Evolutionary conservation across 345 rosid genomes (phyloP).

Genomic region (Microcos paniculata): DNA sequence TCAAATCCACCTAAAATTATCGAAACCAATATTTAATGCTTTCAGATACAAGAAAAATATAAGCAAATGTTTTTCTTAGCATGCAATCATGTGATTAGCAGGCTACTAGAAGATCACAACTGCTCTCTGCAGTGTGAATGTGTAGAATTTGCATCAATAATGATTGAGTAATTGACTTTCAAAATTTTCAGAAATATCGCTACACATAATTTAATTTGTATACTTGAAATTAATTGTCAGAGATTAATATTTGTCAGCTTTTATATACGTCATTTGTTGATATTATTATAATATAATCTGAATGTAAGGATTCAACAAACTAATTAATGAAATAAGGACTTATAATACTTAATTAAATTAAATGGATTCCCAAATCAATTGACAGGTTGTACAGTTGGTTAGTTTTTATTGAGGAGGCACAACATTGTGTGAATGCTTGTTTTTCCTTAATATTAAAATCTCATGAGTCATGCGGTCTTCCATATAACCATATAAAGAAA

Average conservation of each 20-base stretch:
- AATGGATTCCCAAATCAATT: background rate
- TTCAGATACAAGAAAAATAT: background rate
- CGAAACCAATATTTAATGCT: background rate
- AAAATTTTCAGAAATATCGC: background rate
- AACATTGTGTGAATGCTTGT: background rate
- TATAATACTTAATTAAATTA: background rate
- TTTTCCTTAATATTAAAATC: background rate
- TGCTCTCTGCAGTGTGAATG: background rate
- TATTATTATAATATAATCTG: no score
- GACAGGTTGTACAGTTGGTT: constrained; percentile 18
- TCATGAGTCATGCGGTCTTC: background rate
- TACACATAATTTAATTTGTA: background rate
- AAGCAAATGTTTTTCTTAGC: background rate
- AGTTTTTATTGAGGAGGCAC: background rate
- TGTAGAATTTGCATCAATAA: background rate
- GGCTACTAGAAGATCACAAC: background rate
- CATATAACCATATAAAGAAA: background rate
- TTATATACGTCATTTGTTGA: no score
- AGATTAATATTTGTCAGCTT: no score
- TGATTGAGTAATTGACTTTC: background rate
- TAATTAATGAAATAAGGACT: no score
- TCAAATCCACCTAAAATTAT: background rate
- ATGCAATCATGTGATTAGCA: constrained; percentile 12
- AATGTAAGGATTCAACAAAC: no score
- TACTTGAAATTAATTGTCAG: no score